These are phyloP conservation scores for Exserohilum turcica DNA, from an alignment of 2,329 filamentous ascomycete species.

Conservation along the genomic window DNA sequence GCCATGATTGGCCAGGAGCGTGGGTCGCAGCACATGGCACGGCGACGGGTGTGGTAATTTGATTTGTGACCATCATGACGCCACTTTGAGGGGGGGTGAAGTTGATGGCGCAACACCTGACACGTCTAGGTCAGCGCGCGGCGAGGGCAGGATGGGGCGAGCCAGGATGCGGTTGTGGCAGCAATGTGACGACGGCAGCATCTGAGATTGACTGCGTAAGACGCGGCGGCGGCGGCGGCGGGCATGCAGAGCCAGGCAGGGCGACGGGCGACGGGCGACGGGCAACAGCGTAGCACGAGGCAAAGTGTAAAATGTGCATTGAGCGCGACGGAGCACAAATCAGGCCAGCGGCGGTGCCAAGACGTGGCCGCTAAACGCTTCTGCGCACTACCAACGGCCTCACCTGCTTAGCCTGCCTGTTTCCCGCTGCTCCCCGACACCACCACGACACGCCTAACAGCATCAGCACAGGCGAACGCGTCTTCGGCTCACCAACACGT, in stretches of 20 bases:
- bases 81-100: background rate
- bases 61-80: no score
- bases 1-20: no score
- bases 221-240: slow-evolving; percentile 18
- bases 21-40: no score
- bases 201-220: background rate
- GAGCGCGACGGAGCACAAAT: slow-evolving; percentile 1
- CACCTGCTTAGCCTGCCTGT: background rate
- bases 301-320: slow-evolving; percentile 9
- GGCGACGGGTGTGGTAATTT: no score
- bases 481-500: background rate
- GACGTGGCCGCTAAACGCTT: background rate
- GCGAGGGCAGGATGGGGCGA: background rate
- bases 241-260: slow-evolving; percentile 6
- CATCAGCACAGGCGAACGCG: background rate
- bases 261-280: slow-evolving; percentile 4
- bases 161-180: background rate
- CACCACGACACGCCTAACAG: no score
- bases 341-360: background rate
- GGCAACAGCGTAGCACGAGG: background rate
- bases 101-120: background rate
- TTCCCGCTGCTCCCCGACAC: background rate
- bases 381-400: slow-evolving; percentile 5
- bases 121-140: background rate
- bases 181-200: background rate